A percentile compares a stretch with the other conserved stretches of the same genome.
Evolutionary conservation across 441 rosid species (phyloP).

Genomic region (Codiaeum variegatum): DNA sequence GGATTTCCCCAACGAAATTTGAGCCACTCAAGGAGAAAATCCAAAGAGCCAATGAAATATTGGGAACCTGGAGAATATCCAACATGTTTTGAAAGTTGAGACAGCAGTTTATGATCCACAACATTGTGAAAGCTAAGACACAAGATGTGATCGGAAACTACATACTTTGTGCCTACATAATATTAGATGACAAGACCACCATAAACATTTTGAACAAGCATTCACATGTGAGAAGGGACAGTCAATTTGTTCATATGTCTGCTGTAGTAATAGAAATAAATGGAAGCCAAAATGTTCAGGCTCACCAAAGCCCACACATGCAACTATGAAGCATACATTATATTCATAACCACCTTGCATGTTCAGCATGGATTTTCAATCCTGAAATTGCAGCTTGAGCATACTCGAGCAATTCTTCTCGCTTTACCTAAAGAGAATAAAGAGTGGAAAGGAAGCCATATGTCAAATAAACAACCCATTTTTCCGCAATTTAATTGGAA

Average conservation of each 20-base stretch:
- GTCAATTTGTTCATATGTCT: neutral
- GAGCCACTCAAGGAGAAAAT: neutral
- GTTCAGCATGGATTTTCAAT: constrained; percentile 66
- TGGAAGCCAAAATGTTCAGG: constrained; percentile 1
- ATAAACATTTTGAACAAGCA: neutral
- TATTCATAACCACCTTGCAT: constrained; percentile 52
- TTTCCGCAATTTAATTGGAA: neutral
- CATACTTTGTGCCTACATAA: neutral
- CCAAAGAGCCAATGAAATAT: neutral
- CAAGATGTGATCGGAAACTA: neutral
- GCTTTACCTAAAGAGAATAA: constrained; percentile 51
- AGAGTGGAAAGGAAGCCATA: constrained; percentile 11
- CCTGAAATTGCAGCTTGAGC: constrained; percentile 87
- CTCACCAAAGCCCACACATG: neutral
- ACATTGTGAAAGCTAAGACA: neutral
- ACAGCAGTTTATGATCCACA: neutral
- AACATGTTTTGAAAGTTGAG: neutral
- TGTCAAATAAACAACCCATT: neutral
- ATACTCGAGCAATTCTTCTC: constrained; percentile 82
- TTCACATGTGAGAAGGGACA: neutral
- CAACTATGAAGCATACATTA: neutral
- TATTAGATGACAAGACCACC: neutral
- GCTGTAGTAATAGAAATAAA: neutral
- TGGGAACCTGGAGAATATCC: neutral
- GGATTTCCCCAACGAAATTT: neutral